Conservation (phyloP, 169 alveolate species). For the Theileria parva region DNA sequence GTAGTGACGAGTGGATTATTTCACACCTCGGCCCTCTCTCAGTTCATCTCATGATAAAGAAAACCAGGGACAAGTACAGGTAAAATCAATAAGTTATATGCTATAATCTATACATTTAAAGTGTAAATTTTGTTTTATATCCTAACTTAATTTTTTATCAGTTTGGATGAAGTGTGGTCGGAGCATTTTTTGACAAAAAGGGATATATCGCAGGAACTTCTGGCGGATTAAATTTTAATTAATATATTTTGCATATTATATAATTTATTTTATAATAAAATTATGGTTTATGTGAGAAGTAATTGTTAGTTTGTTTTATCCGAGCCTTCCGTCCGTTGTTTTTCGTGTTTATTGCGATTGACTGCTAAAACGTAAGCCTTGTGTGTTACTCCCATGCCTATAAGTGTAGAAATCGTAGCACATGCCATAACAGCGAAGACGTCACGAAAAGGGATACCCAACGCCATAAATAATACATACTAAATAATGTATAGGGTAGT, state of each 20-base stretch:
- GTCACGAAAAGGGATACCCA: conserved; percentile 50
- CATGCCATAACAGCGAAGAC: conserved; percentile 55
- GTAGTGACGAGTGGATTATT: conserved; percentile 79
- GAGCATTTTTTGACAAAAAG: conserved; percentile 3
- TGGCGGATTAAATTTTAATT: background rate
- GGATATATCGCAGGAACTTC: background rate
- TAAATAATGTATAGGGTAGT: conserved; percentile 15
- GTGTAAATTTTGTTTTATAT: no score
- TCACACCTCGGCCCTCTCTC: conserved; percentile 80
- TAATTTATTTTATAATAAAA: background rate
- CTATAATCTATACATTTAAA: no score
- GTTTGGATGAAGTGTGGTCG: conserved; percentile 35
- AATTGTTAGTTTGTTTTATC: conserved; percentile 6
- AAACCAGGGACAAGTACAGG: conserved; percentile 69
- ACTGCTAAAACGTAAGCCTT: background rate
- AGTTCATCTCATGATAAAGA: conserved; percentile 72
- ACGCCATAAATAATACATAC: conserved; percentile 28
- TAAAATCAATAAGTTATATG: background rate
- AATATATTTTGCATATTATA: background rate
- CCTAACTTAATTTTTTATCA: background rate
- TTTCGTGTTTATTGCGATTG: background rate
- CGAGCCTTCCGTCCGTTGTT: background rate
- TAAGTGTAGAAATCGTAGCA: conserved; percentile 21
- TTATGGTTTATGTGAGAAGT: background rate
- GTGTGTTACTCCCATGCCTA: conserved; percentile 54